Evolutionary conservation across 768 basidiomycete genomes (phyloP), one percentile per base, ranked within the genome.

Genomic region (Kwoniella bestiolae): DNA sequence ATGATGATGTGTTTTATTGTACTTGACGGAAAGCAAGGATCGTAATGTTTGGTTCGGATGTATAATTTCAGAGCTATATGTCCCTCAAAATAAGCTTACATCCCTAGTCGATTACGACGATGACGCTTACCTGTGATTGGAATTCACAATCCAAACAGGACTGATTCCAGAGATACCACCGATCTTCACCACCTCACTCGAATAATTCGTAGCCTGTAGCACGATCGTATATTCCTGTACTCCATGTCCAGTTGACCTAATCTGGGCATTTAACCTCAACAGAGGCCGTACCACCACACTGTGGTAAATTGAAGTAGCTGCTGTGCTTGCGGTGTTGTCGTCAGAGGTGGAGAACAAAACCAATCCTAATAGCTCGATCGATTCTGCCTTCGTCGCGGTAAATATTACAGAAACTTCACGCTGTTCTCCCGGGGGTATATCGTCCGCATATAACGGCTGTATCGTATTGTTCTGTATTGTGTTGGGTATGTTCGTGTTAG

Each of bases 341-440:
- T 45, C 29, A 44, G 44, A 11, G n/a, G 18, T 38, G 29, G 26
- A 18, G 49, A 65, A 65, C 3, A 55, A 12, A 25, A 65, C 32
- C 18, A 65, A 38, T 21, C 63, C 63, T 29, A 65, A 9, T 8
- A 65, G n/a, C 16, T 65, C 57, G 25, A 51, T 38, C 4, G 38
- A 34, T 26, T 86, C 87, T 5, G 81, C 61, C 0, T 76, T 71
- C 55, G 85, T 83, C 3, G 86, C 86, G 67, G 89, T 87, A 53
- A 89, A 71, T 3, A 84, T 77, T 25, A 91, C 55, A 4, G 85
- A 82, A n/a, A 91, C 60, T 46, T 86, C 83, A 4, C 84, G 70
- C 45, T 80, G 83, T 23, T 86, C 84, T 26, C 85, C 87, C 0
- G 89, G 84, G 7, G 69, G 60, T 82, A 88, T 70, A 49, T 60